These are phyloP conservation scores for Trichodelitschia bisporula DNA, from an alignment of 495 filamentous ascomycete genomes.

Conservation along the genomic window DNA sequence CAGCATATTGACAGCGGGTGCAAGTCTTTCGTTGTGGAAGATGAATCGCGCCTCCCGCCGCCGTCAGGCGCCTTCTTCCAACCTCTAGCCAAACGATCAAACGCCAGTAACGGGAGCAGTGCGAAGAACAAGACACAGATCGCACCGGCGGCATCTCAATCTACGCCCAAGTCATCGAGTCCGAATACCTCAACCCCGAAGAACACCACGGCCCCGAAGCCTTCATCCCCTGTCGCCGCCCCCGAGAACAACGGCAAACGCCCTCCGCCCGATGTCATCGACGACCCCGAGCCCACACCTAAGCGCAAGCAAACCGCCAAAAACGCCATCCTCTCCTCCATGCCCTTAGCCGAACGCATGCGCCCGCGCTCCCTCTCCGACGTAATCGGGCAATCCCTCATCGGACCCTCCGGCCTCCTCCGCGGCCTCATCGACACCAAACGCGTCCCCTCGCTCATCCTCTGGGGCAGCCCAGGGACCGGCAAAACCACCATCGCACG, in stretches of 20 bases:
- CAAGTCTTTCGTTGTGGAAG: conserved; percentile 10
- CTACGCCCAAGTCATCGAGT: not conserved
- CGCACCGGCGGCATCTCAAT: not conserved
- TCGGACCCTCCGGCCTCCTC: conserved; percentile 60
- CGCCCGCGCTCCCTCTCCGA: conserved; percentile 65
- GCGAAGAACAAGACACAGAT: not conserved
- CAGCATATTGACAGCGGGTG: conserved; percentile 76
- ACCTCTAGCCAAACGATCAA: conserved; percentile 47
- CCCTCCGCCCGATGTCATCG: not conserved
- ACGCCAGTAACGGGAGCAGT: not conserved
- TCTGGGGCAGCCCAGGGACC: conserved; percentile 81
- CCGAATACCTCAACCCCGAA: not conserved
- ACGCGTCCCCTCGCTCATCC: conserved; percentile 75
- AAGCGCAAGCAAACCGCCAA: not conserved
- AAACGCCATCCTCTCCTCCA: not conserved
- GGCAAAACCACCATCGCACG: conserved; percentile 94
- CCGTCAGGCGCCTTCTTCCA: conserved; percentile 22
- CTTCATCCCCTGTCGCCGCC: too few relatives aligned
- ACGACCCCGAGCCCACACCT: not conserved
- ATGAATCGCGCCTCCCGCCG: too few relatives aligned
- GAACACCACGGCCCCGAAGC: not conserved
- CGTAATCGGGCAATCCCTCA: conserved; percentile 75
- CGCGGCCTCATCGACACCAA: conserved; percentile 77
- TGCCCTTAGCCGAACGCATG: conserved; percentile 64
- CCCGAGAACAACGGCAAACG: too few relatives aligned